Evolutionary conservation across 2,329 filamentous ascomycete genomes (phyloP), one percentile per base, ranked within the genome.

Genomic region (Clonostachys rosea): DNA sequence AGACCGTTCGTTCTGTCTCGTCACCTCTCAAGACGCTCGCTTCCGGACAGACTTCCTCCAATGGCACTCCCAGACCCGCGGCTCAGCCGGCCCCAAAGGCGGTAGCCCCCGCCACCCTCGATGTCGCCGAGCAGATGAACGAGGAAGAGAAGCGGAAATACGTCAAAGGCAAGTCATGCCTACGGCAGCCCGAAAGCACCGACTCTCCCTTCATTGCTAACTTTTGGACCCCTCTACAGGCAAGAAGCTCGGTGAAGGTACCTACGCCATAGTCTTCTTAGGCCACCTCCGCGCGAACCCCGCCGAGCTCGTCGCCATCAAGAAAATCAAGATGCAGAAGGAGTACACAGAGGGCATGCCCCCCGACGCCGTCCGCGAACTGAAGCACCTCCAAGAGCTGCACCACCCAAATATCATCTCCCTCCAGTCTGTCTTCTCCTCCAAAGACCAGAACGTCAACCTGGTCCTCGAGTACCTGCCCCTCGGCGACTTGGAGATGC

Each of bases 371-470:
- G 86, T 99, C 53, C 91, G 94, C 58, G 94, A 99, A 74, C 87
- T 97, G 62, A 95, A 95, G 66, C 91, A 91, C 65, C 81, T 99
- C 3, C 91, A 95, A 65, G 94, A 99, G 71, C 83, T 99, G 30
- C 85, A 83, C 17, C 94, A 99, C 66, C 89, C 91, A 6, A 97
- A 97, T 69, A 94, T 99, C 68, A 96, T 99, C 68, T 86, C 86
- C 13, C 81, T 99, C 7, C 83, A 92, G 61, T 87, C 89, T 59
- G 91, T 97, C 55, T 99, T 96, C 78, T 91, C 87, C 46, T 94
- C 90, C 51, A 96, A 96, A 62, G 89, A 95, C 68, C 91, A 96
- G 68, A 97, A 96, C 63, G 83, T 99, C 55, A 96, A 95, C 62
- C 81, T 99, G 9, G 94, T 99, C 20, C 83, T 99, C 56, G 94